These are phyloP conservation scores for Candida chauliodis DNA, from an alignment of 805 yeast species.

Conservation along the genomic window DNA sequence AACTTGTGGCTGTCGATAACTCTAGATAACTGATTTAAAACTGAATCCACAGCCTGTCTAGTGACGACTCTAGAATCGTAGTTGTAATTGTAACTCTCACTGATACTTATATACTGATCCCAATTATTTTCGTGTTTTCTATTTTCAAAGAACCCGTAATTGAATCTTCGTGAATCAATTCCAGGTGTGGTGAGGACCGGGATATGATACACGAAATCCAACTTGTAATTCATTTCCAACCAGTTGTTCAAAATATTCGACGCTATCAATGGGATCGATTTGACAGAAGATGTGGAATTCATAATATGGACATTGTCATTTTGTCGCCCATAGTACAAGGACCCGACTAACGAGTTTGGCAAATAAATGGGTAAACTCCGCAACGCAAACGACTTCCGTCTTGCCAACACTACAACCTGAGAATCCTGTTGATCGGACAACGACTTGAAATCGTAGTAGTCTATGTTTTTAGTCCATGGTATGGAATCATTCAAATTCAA, in stretches of 20 bases:
- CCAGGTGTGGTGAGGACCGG: slow-evolving; percentile 29
- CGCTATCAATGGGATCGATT: slow-evolving; percentile 22
- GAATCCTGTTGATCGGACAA: neutral
- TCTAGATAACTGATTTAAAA: slow-evolving; percentile 6
- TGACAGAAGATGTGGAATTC: neutral
- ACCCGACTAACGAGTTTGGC: slow-evolving; percentile 28
- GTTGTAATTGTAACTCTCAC: slow-evolving; percentile 18
- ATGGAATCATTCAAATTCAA: slow-evolving; percentile 15
- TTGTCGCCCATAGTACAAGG: slow-evolving; percentile 11
- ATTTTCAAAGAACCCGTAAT: slow-evolving; percentile 8
- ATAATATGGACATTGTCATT: neutral
- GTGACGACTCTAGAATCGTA: slow-evolving; percentile 14
- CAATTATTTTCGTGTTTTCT: slow-evolving; percentile 12
- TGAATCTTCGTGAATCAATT: slow-evolving; percentile 18
- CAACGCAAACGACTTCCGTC: slow-evolving; percentile 20
- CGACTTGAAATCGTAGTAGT: slow-evolving; percentile 8
- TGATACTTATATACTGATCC: slow-evolving; percentile 16
- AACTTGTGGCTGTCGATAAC: slow-evolving; percentile 3
- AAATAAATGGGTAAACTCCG: slow-evolving; percentile 21
- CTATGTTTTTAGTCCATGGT: slow-evolving; percentile 21
- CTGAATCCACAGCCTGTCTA: slow-evolving; percentile 9
- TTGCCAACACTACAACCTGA: slow-evolving; percentile 15
- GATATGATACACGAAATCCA: slow-evolving; percentile 20
- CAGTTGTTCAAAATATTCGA: slow-evolving; percentile 23
- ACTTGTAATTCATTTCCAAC: slow-evolving; percentile 22